A percentile compares a stretch with the other conserved stretches of the same genome.
Evolutionary conservation across 1,139 yeast genomes (phyloP).

Genomic region (Yueomyces sp.): DNA sequence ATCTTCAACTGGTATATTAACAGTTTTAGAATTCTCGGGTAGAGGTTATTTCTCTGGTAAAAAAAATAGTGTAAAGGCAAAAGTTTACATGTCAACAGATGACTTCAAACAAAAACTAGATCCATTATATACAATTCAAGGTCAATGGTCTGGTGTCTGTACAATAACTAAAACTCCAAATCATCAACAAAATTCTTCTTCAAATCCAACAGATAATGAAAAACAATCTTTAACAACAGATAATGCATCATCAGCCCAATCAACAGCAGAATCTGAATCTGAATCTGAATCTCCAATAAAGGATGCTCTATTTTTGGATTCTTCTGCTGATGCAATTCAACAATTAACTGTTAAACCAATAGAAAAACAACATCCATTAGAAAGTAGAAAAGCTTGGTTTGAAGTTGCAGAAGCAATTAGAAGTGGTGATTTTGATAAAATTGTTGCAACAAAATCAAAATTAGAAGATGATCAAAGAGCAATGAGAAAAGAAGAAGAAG

Average conservation of each 20-base stretch:
- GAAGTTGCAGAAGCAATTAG: constrained; percentile 82
- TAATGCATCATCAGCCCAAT: background rate
- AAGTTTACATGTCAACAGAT: constrained; percentile 46
- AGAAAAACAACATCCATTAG: constrained; percentile 62
- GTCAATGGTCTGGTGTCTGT: constrained; percentile 85
- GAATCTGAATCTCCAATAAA: background rate
- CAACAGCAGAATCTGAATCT: background rate
- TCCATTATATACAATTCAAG: constrained; percentile 65
- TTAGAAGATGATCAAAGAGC: constrained; percentile 80
- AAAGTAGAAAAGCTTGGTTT: constrained; percentile 75
- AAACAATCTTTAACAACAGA: constrained; percentile 6
- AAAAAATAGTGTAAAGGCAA: constrained; percentile 80
- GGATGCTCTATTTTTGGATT: constrained; percentile 49
- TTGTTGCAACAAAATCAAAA: constrained; percentile 59
- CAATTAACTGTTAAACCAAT: constrained; percentile 63
- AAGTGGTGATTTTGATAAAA: constrained; percentile 58
- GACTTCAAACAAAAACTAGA: constrained; percentile 39
- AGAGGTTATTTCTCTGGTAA: constrained; percentile 91
- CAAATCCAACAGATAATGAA: constrained; percentile 7
- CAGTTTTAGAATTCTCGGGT: constrained; percentile 72
- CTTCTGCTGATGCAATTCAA: constrained; percentile 38
- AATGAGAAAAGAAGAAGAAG: constrained; percentile 58
- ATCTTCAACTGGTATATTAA: constrained; percentile 62
- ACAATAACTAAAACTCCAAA: constrained; percentile 25
- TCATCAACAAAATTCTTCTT: background rate